Evolutionary conservation across 306 rosid species (phyloP).

Genomic region (Argentina anserina): DNA sequence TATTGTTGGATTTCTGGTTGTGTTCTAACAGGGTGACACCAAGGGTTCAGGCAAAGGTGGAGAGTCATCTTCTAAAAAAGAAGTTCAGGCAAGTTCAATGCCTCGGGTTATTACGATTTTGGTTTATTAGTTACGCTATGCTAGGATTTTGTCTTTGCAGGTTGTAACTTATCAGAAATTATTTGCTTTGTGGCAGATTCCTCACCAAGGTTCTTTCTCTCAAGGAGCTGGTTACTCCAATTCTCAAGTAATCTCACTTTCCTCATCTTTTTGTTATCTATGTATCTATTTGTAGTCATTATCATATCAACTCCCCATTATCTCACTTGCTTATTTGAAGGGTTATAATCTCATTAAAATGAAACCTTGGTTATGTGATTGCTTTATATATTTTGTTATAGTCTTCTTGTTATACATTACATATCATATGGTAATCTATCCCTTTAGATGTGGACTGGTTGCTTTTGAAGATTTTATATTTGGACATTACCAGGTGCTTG

Average conservation of each 20-base stretch:
- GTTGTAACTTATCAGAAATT: neutral
- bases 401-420: neutral
- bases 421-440: neutral
- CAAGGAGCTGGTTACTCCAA: constrained; percentile 62
- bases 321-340: neutral
- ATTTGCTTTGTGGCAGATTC: constrained; percentile 43
- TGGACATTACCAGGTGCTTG: neutral
- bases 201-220: constrained; percentile 76
- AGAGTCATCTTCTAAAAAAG: constrained; percentile 71
- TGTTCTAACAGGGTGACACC: constrained; percentile 76
- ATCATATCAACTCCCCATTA: neutral
- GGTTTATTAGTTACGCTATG: neutral
- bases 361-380: neutral
- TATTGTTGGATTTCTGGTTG: constrained; percentile 15
- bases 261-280: constrained; percentile 8
- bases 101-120: constrained; percentile 52
- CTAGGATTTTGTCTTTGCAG: neutral
- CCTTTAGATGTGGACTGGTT: neutral
- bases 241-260: constrained; percentile 61
- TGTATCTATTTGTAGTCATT: neutral
- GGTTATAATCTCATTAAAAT: neutral
- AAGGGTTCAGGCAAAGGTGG: constrained; percentile 89
- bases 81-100: constrained; percentile 57
- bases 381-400: neutral
- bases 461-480: neutral